These are phyloP conservation scores for Curvularia spicifera DNA, from an alignment of 2,329 filamentous ascomycete species.

Conservation along the genomic window DNA sequence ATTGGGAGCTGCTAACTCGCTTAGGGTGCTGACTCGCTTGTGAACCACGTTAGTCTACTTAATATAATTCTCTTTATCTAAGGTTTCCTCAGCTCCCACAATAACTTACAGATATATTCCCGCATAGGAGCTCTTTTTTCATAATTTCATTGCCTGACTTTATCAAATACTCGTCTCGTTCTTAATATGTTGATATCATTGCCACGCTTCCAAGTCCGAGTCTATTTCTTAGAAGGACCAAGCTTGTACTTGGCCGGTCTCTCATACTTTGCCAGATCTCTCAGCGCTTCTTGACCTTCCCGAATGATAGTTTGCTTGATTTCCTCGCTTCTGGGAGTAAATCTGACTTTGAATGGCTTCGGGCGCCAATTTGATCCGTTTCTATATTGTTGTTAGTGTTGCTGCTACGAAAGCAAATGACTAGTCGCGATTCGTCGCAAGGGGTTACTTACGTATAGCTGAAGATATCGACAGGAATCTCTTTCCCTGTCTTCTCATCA, in stretches of 20 bases:
- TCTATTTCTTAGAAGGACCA: background rate
- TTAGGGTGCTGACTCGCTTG: no score
- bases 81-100: no score
- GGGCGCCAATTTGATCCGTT: slow-evolving; percentile 10
- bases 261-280: background rate
- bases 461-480: slow-evolving; percentile 61
- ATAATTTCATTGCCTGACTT: no score
- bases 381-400: background rate
- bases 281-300: background rate
- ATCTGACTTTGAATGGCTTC: slow-evolving; percentile 3
- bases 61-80: no score
- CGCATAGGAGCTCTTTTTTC: no score
- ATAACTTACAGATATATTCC: no score
- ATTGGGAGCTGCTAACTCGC: no score
- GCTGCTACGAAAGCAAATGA: background rate
- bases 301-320: slow-evolving; percentile 1
- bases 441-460: background rate
- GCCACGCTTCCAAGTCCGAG: background rate
- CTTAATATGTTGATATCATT: background rate
- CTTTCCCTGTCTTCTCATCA: slow-evolving; percentile 50
- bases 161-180: background rate
- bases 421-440: background rate
- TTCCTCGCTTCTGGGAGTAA: slow-evolving; percentile 2
- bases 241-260: slow-evolving; percentile 2
- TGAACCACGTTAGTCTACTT: no score